phyloP scores from a whole-genome alignment of 768 basidiomycete genomes.

The Scleroderma bovista region DNA sequence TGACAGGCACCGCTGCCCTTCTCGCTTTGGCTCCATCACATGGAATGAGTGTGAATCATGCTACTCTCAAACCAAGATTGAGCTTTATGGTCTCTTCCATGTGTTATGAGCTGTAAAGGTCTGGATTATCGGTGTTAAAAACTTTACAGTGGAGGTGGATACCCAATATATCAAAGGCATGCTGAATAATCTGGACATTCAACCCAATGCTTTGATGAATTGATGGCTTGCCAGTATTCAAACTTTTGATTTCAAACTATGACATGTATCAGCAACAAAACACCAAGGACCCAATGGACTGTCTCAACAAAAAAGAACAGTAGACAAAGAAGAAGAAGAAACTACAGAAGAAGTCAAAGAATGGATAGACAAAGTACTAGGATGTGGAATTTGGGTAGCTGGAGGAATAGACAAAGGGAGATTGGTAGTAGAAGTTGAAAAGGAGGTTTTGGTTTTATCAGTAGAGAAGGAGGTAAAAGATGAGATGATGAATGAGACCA shows the following conservation, averaged over 20 bases:
- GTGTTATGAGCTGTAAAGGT: too few species aligned
- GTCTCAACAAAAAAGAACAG: background rate
- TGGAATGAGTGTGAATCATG: too few species aligned
- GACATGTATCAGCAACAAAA: conserved; percentile 23
- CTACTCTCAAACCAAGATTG: too few species aligned
- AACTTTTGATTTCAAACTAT: conserved; percentile 27
- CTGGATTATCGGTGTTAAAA: too few species aligned
- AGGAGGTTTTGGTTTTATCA: background rate
- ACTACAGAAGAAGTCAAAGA: background rate
- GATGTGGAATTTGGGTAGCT: background rate
- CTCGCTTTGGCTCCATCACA: too few species aligned
- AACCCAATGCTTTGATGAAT: conserved; percentile 29
- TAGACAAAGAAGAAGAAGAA: background rate
- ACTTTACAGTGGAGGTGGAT: conserved; percentile 35
- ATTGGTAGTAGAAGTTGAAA: too few species aligned
- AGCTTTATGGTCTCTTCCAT: too few species aligned
- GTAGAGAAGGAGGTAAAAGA: background rate
- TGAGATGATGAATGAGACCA: background rate
- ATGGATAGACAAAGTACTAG: background rate
- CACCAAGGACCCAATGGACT: conserved; percentile 16
- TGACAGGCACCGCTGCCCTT: too few species aligned
- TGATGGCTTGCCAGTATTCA: conserved; percentile 24
- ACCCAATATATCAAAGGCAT: too few species aligned
- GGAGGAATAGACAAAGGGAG: background rate
- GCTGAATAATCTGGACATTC: too few species aligned